Evolutionary conservation across 805 yeast species (phyloP), one percentile per base, ranked within the genome.

Genomic region (Clavispora asparagi): DNA sequence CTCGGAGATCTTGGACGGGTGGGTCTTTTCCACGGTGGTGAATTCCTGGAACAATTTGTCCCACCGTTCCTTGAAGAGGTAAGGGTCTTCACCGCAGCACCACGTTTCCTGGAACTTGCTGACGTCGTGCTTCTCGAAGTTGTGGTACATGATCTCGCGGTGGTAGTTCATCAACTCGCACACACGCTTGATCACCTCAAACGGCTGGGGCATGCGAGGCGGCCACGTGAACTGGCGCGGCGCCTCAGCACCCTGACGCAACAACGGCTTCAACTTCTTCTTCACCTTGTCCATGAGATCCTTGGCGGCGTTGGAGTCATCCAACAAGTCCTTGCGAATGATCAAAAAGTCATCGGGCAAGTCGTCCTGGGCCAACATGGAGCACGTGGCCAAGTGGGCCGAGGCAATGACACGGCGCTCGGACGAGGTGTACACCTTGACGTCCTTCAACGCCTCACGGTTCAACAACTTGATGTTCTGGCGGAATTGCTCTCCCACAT

Each of bases 171-270:
- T 92, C 59, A 94, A 74, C 58, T 90, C 97, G 37, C 94, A 96
- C 26, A 94, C 99, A 52, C 97, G 75, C 60, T 89, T 87, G 57
- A 95, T 87, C 13, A 94, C 99, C 41, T 83, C 81, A 60, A 89
- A 92, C 1, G 99, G 99, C 61, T 94, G 95, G 0, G 99, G 98
- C 87, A 94, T 90, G 62, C 89, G 89, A 16, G 94, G 87, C 0
- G 99, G 99, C 99, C 99, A 94, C 0, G 99, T 87, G 65, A 94
- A 94, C 61, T 94, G 97, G 0, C 95, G 87, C 14, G 99, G 98
- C 0, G 98, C 97, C 57, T 89, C 96, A 45, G 89, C 87, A 1
- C 99, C 99, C 65, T 91, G 94, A 67, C 99, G 80, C 44, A 94
- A 72, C 59, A 94, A 73, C 1, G 98, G 97, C 67, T 94, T 94